Evolutionary conservation across 1,284 basidiomycete genomes (phyloP), one percentile per base, ranked within the genome.

Genomic region (Ustilago loliicola): DNA sequence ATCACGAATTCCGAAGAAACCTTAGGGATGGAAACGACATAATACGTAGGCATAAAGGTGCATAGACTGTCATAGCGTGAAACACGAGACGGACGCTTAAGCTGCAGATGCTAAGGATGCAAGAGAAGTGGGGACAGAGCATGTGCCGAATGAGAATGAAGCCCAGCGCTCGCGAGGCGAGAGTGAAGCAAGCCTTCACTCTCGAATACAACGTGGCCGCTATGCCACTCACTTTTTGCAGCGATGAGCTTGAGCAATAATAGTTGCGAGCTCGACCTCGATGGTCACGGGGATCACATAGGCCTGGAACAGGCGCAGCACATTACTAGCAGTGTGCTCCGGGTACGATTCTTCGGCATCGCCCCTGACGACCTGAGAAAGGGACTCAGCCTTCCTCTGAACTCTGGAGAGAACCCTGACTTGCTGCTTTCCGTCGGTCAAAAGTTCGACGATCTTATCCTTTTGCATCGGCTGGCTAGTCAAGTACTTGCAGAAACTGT

Each of bases 231-330:
- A 34, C 23, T 32, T 19, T 45, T 52, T 59, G 51, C 66, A 71
- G 25, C 3, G 13, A 2, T 23, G 17, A 17, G 40, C 19, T 17
- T 61, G 65, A 30, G 21, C 38, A 21, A 55, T 7, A 21, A 71
- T 53, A 25, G 57, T 42, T 2, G 42, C 5, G 0, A 61, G 36
- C 38, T 76, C 65, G 30, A 72, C 23, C 9, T 61, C 56, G 27
- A 57, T 64, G 6, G 73, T 76, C 42, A 76, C 42, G 2, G 73
- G 73, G 27, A 76, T 50, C 32, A 76, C n/a, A 54, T 76, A 76
- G 6, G 65, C 68, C 42, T 72, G 68, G 65, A 76, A 76, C 42
- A 76, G 54, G 2, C 56, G 45, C 1, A 76, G 54, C 2, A 72
- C 23, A 21, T 57, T 21, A 19, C 45, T 38, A 0, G 17, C 15